Base-by-base conservation (phyloP, 2,329 filamentous ascomycete genomes). In the Botrytis fabae region DNA sequence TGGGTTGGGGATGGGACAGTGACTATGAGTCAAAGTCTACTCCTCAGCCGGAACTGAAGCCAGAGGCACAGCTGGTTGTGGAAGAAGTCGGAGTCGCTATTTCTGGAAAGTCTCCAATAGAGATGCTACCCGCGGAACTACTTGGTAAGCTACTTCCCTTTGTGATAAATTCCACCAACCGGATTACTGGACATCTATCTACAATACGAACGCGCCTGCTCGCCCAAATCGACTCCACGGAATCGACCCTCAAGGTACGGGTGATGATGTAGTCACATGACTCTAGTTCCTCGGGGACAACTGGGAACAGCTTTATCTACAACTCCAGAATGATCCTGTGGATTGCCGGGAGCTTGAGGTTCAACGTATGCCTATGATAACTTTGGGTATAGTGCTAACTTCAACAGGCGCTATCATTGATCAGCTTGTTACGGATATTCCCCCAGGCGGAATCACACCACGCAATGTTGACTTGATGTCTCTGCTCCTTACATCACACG, bases 381-480 rank as follows among this genome's bases (percentile, higher is more conserved):
- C 51, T 40, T 46, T 66, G 60, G 70, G 61, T 22, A 54, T 65
- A 69, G 71, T 61, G 65, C 62, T 77, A 75, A 75, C 73, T 61
- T 65, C 51, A 35, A 69, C 77, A 93, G 92, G 89, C 78, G 84
- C 89, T 79, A 93, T 95, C 75, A 92, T 95, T 79, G 91, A 92
- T 75, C 86, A 92, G 69, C 86, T 95, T 70, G 90, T 92, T 44
- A 83, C 93, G 73, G 93, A 95, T 81, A 86, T 93, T 20, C 92
- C 87, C 9, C 89, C 90, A n/a, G 92, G 94, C 81, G 91, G 91
- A 71, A 87, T 93, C 78, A 90, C 91, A 40, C 89, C 91, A 57
- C 91, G 93, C 76, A 95, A 95, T 80, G 87, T 91, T 73, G 93
- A 95, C 80, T 85, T 95, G 74, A 91, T 94, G 84, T 89, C 92